Base-by-base conservation (phyloP, 805 yeast species). In the Pichia manshurica region DNA sequence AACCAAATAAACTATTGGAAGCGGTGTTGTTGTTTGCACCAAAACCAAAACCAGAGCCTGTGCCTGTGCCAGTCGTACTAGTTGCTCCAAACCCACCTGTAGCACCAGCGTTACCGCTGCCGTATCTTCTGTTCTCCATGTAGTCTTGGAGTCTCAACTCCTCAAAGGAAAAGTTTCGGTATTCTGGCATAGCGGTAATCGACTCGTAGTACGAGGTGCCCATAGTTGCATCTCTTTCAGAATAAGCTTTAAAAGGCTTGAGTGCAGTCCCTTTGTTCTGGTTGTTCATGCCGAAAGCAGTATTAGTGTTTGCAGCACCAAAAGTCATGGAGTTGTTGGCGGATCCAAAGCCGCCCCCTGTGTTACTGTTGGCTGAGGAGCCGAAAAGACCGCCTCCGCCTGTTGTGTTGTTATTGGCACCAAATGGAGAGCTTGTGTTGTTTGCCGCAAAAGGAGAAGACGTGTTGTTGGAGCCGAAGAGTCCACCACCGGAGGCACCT, bases 131-230 rank as follows among this genome's bases (percentile, higher is more conserved):
- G 46, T 78, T 79, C 53, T 81, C 85, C 56, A 80, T 79, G 63
- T 93, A 93, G 67, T 93, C 99, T 64, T 84, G 91, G 56, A 77
- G 70, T 61, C 99, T 78, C 65, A 93, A 76, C 63, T 93, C 99
- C 64, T 89, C 97, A 59, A 82, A 77, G 0, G 96, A 86, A 57
- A 66, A 86, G 56, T 81, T 81, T 56, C 75, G 76, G 62, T 91
- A 93, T 64, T 88, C 96, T 5, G 95, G 96, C 97, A 93, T 90
- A 39, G 87, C 77, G 10, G 86, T 71, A 52, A 93, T 84, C 56
- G 80, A 80, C 65, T 91, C 87, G 67, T 72, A 90, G 43, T 73
- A 67, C 47, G 79, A 81, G 19, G 72, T 69, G 6, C 77, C 75
- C 29, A 79, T 76, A 12, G 81, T 70, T 9, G 69, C 53, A 59